Base-by-base conservation (phyloP, 306 rosid genomes). In the Ormosia semicastrata region DNA sequence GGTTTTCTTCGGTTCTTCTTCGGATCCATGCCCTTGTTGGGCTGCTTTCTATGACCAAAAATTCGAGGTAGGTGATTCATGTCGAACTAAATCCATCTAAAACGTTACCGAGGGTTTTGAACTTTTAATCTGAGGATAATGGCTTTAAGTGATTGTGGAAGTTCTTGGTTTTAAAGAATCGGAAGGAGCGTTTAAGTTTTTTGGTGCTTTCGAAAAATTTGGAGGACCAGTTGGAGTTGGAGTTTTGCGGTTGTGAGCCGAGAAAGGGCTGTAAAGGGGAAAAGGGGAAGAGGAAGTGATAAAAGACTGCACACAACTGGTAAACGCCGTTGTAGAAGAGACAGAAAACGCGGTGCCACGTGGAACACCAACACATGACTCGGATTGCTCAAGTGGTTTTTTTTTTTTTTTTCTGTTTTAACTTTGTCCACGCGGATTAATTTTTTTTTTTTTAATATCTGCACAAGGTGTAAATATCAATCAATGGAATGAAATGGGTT, bases 31-130 rank as follows among this genome's bases (percentile, higher is more conserved):
- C 50, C 32, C 41, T 79, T 73, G 9, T 72, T 73, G 8, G 11
- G 8, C 62, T 78, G 46, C 50, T 82, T 88, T 47, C 85, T 85
- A 87, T 54, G 75, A 36, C 83, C 71, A 75, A 93, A 85, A 40
- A 95, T 36, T 76, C 88, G 89, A 78, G 91, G 91, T 77, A 93
- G 64, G 50, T 82, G 93, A 84, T 89, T 89, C 97, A 93, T 90
- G 58, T 76, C 59, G 79, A 62, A 69, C 75, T 5, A 79, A 71
- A 86, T 80, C 98, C 98, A 95, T 95, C 85, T 78, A 94, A 83
- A 77, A 58, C 41, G 7, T 4, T 63, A 24, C 24, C 24, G 24
- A 24, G 24, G 0, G 1, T 24, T 24, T 24, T 24, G 24, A 24
- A 24, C 24, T 24, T 24, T 24, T 24, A 24, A 24, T 24, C 24